phyloP scores from a whole-genome alignment of 2,329 filamentous ascomycete species.

The Fusarium virguliforme region DNA sequence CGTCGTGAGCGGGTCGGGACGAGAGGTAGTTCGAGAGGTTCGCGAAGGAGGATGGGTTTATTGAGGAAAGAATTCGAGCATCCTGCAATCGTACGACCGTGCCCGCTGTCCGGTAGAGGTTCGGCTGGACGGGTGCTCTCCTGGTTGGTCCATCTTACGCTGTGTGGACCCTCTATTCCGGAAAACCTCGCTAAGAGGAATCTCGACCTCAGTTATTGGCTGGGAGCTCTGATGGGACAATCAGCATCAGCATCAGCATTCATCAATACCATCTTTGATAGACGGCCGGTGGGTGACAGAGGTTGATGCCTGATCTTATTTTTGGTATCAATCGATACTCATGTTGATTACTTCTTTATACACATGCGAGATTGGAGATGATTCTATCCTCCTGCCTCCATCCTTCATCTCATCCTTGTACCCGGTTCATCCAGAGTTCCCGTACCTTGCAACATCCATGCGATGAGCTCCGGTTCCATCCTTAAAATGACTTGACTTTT shows the following conservation, averaged over 20 bases:
- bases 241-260: slow-evolving; percentile 13
- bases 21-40: slow-evolving; percentile 44
- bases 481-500: background rate
- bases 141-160: slow-evolving; percentile 36
- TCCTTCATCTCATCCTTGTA: slow-evolving; percentile 27
- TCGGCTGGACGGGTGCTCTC: slow-evolving; percentile 41
- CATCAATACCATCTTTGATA: slow-evolving; percentile 7
- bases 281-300: background rate
- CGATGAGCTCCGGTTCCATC: background rate
- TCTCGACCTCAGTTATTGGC: slow-evolving; percentile 37
- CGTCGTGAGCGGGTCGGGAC: slow-evolving; percentile 49
- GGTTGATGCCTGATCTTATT: background rate
- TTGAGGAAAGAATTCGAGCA: slow-evolving; percentile 51
- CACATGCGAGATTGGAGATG: slow-evolving; percentile 11
- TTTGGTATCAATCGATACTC: background rate
- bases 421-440: slow-evolving; percentile 16
- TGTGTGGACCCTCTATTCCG: slow-evolving; percentile 4
- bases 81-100: slow-evolving; percentile 51
- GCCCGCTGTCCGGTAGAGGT: slow-evolving; percentile 44
- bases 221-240: slow-evolving; percentile 11
- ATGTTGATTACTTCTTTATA: background rate
- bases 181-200: slow-evolving; percentile 10
- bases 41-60: slow-evolving; percentile 48
- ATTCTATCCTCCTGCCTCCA: slow-evolving; percentile 1
- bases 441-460: background rate